Evolutionary conservation across 805 yeast genomes (phyloP), one percentile per base, ranked within the genome.

Genomic region (Candida sakaeoensis): DNA sequence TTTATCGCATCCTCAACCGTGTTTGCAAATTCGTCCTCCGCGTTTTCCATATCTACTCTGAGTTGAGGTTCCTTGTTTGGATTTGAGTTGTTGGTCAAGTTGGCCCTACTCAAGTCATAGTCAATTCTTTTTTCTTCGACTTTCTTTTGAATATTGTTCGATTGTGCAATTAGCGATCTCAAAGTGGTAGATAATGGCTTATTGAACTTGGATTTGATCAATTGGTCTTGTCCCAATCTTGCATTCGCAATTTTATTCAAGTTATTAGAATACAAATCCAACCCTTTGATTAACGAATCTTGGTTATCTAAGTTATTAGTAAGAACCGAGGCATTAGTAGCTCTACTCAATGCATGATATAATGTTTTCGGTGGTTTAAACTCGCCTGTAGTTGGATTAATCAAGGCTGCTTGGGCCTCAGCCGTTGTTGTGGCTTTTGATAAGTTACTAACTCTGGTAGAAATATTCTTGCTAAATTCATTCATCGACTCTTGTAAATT

Each of bases 21-120:
- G 50, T 85, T 86, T 34, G 93, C 95, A 60, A 87, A 87, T 54
- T 84, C 90, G 54, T 87, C 96, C 65, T 87, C 96, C 37, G 87
- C 80, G 45, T 81, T 77, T 62, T 87, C 95, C 75, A 87, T 81
- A 47, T 79, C 76, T 36, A 81, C 84, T 53, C 90, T 73, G 44
- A 83, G 74, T 36, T 80, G 80, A 13, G 90, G 87, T 55, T 82
- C 83, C 61, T 80, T 80, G 25, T 63, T 51, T 4, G 74, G 69
- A 45, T 67, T 66, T 7, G 67, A 47, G 51, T 72, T 65, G 42
- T 52, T 57, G 30, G 70, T 54, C 48, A 69, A 62, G 38, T 57
- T 62, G 25, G 58, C 49, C 65, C 93, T 75, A 37, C 91, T 85
- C 48, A 88, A 80, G 58, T 87, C 96, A 48, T 87, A 84, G 51